Conservation (phyloP, 208 protist genomes). For the Spongospora subterranea region DNA sequence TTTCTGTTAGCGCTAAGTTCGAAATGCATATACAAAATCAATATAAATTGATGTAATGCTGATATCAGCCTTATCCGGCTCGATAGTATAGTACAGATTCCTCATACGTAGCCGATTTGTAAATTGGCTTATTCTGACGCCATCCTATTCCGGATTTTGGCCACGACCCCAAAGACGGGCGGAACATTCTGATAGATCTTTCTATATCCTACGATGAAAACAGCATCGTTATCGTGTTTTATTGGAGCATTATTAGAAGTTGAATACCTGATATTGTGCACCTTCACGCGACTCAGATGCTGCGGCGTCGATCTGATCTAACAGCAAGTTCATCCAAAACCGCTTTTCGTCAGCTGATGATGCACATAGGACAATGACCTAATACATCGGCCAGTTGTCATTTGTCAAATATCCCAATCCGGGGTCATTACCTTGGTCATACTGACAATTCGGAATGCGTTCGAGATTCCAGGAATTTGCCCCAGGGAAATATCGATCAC, state of each 20-base stretch:
- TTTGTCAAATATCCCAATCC: neutral
- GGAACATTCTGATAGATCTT: neutral
- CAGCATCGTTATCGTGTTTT: neutral
- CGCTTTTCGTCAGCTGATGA: conserved; percentile 25
- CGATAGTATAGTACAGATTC: too few species aligned
- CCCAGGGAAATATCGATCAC: neutral
- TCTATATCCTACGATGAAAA: neutral
- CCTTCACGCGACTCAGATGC: neutral
- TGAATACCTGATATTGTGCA: neutral
- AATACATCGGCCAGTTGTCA: neutral
- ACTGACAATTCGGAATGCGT: conserved; percentile 15
- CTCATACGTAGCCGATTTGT: neutral
- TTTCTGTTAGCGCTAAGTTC: too few species aligned
- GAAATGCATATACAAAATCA: too few species aligned
- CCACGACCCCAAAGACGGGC: neutral
- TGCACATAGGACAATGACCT: neutral
- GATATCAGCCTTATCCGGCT: too few species aligned
- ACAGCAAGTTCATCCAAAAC: conserved; percentile 11
- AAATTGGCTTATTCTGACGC: neutral
- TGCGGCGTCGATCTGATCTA: conserved; percentile 28
- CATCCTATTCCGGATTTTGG: neutral
- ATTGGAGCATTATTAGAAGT: too few species aligned
- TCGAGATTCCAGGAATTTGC: neutral
- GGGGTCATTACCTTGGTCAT: neutral
- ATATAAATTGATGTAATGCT: too few species aligned